Base-by-base conservation (phyloP, 257 asterid genomes). In the Nicotiana sylvestris region DNA sequence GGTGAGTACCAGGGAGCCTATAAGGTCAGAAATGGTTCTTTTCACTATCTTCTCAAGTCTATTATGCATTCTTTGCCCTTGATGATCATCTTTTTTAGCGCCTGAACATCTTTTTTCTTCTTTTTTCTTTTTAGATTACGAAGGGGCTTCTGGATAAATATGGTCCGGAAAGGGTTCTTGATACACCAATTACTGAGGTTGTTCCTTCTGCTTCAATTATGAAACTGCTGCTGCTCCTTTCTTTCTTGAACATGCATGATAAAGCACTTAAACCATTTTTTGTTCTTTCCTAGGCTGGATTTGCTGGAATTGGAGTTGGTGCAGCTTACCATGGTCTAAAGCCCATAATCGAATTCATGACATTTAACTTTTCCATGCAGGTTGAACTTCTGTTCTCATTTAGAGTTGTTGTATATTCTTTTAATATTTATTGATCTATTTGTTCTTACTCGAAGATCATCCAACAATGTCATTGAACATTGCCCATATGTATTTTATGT, bases 1-100 rank as follows among this genome's bases (percentile, higher is more conserved):
- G 99, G 99, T 81, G 99, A 96, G 83, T 94, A 96, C 89, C 98
- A 94, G 84, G 99, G 99, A 85, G 99, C 99, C 55, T 96, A 96
- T 87, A 96, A 96, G 98, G 99, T 94, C 83, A 68, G 93, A 64
- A 25, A 12, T 76, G 77, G 76, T 15, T 81, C 82, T 62, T 9
- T 25, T 81, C 66, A 81, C 55, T 37, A 15, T 25, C 13, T 83
- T 18, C 21, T 51, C 27, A 15, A 27, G 46, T 27, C 64, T 68
- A 15, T 77, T 6, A 15, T 12, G 10, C 49, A 68, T 12, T 18
- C 46, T 65, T 56, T 33, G 27, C 13, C 9, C 46, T 13, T 27
- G 61, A 49, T 4, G 27, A 46, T 74, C 83, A 66, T 46, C 49
- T 46, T 46, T 43, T 60, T 1, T 67, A 35, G 79, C 18, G 76